These are phyloP conservation scores for Eucalyptus pauciflora DNA, from an alignment of 345 rosid genomes.

Conservation along the genomic window DNA sequence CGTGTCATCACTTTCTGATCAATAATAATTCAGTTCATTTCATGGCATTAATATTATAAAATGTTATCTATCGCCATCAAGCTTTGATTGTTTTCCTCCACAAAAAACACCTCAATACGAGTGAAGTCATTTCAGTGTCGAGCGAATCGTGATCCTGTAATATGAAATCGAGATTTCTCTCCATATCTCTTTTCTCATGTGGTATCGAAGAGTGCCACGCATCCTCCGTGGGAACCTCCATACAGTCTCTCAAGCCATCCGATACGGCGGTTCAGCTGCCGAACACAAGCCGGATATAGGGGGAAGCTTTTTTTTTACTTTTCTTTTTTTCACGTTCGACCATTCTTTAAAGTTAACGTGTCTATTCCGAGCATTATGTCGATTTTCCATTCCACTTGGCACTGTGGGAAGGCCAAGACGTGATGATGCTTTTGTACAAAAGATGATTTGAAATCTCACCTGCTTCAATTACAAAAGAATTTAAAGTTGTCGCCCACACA, in stretches of 20 bases:
- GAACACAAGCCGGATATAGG: neutral
- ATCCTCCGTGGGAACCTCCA: neutral
- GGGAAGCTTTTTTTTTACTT: neutral
- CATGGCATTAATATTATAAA: neutral
- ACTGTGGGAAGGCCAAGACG: neutral
- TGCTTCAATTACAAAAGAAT: neutral
- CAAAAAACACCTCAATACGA: neutral
- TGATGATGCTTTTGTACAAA: neutral
- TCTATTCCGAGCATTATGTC: neutral
- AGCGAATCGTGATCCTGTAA: neutral
- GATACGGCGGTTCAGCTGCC: neutral
- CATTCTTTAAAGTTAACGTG: neutral
- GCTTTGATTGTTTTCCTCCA: neutral
- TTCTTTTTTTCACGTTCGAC: neutral
- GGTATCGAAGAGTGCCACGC: neutral
- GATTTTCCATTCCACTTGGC: neutral
- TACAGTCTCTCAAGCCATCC: neutral
- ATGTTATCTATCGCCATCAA: neutral
- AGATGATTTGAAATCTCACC: neutral
- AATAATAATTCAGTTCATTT: neutral
- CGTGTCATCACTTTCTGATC: neutral
- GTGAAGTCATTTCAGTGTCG: neutral
- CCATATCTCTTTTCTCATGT: neutral
- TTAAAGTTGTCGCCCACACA: neutral
- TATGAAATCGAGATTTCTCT: neutral